These are phyloP conservation scores for Lumnitzera littorea DNA, from an alignment of 345 rosid species.

Conservation along the genomic window DNA sequence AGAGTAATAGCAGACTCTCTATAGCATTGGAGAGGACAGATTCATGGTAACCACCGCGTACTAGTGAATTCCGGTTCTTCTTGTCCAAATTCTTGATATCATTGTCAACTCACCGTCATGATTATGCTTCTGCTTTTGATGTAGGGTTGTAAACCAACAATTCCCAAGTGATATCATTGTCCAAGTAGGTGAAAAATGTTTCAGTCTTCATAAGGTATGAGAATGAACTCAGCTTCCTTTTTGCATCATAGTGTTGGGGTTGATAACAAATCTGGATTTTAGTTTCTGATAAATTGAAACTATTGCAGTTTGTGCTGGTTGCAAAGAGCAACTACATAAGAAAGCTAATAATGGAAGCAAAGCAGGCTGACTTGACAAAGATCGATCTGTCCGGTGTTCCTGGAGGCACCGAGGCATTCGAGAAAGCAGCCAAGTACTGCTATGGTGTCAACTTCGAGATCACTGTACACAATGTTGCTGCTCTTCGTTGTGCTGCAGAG, in stretches of 20 bases:
- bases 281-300: background rate
- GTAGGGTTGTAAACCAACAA: slow-evolving; percentile 80
- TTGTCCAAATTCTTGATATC: background rate
- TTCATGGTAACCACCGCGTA: slow-evolving; percentile 20
- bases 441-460: slow-evolving; percentile 88
- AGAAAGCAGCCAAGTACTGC: slow-evolving; percentile 83
- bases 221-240: background rate
- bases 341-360: slow-evolving; percentile 61
- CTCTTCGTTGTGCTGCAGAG: slow-evolving; percentile 87
- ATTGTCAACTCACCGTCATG: too few species aligned
- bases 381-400: slow-evolving; percentile 65
- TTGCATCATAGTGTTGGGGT: background rate
- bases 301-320: slow-evolving; percentile 68
- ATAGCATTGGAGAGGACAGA: slow-evolving; percentile 31
- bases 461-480: slow-evolving; percentile 84
- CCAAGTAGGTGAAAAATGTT: slow-evolving; percentile 62
- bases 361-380: slow-evolving; percentile 46
- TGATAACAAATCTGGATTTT: background rate
- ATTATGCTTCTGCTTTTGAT: background rate
- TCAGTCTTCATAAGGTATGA: slow-evolving; percentile 78
- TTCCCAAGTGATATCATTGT: slow-evolving; percentile 72
- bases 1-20: slow-evolving; percentile 15
- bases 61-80: background rate
- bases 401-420: slow-evolving; percentile 84
- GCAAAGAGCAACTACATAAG: slow-evolving; percentile 89